Evolutionary conservation across 176 grass and related monocot genomes (phyloP), one percentile per base, ranked within the genome.

Genomic region (Triticum turgidum): DNA sequence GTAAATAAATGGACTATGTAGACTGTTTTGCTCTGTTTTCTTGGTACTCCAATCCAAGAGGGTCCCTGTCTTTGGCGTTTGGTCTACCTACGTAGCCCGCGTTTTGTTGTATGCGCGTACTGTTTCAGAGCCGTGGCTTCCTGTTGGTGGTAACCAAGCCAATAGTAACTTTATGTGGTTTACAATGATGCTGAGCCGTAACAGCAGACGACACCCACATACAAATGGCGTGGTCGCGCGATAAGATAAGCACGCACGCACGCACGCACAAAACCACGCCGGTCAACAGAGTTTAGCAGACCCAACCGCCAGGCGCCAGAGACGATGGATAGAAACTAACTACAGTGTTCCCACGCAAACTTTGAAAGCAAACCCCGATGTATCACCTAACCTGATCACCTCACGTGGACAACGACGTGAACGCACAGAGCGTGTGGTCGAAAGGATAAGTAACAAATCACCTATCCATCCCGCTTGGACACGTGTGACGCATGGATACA

Each of bases 361-460:
- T 86, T 90, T 90, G 84, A 86, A 86, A 83, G 39, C 73, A 78
- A 83, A 72, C 30, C 72, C 12, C 44, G 7, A 54, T 24, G 61
- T 64, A 27, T 24, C n/a, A 64, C 8, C 22, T 61, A 2, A 59
- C 20, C 56, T 30, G 30, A 30, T 82, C 41, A 9, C 38, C 56
- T 75, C 69, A 32, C 69, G 22, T 58, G 65, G 78, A 80, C 62
- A 47, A 4, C 9, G 11, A 32, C 79, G 15, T 30, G 9, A 81
- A 47, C 25, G 3, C 11, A 33, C 25, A 0, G 41, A 7, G 6
- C 18, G 5, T 68, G 13, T 32, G 41, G 63, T 68, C 17, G 39
- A 21, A 32, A 49, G 37, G 61, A 44, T 18, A 33, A 11, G 39
- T 21, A 59, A 20, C 17, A 17, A 56, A 27, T 37, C 30, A 22